Percentiles rank a stretch among this genome's conserved stretches.
phyloP scores from a whole-genome alignment of 1,139 yeast genomes.

The Hyphopichia wangnamkhiaoensis region DNA sequence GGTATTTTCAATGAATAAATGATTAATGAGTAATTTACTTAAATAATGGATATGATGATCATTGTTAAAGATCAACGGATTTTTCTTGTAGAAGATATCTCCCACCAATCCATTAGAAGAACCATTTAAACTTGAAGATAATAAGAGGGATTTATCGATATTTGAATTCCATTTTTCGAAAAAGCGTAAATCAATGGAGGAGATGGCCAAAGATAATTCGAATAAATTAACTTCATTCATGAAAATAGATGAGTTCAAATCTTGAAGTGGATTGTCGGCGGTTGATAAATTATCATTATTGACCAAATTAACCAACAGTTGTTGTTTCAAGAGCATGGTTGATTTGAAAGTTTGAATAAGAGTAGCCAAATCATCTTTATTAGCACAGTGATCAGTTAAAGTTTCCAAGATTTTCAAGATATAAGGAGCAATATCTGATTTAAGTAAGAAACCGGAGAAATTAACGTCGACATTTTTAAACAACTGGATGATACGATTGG shows the following conservation, averaged over 20 bases:
- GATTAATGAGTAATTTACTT: slow-evolving; percentile 70
- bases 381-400: slow-evolving; percentile 15
- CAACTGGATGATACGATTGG: slow-evolving; percentile 42
- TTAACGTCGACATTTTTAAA: slow-evolving; percentile 34
- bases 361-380: slow-evolving; percentile 5
- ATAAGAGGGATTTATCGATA: slow-evolving; percentile 43
- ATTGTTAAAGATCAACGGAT: slow-evolving; percentile 65
- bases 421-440: slow-evolving; percentile 42
- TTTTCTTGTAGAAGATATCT: slow-evolving; percentile 43
- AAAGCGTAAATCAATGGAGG: slow-evolving; percentile 57
- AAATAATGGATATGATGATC: slow-evolving; percentile 70
- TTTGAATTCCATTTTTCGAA: slow-evolving; percentile 75
- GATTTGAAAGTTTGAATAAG: slow-evolving; percentile 26
- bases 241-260: slow-evolving; percentile 38
- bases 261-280: slow-evolving; percentile 29
- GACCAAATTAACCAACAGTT: slow-evolving; percentile 34
- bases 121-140: slow-evolving; percentile 29
- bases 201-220: slow-evolving; percentile 56
- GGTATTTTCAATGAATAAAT: slow-evolving; percentile 56
- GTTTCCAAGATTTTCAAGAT: slow-evolving; percentile 36
- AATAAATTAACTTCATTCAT: slow-evolving; percentile 45
- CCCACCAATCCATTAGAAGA: slow-evolving; percentile 9
- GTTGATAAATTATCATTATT: slow-evolving; percentile 12
- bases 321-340: slow-evolving; percentile 37
- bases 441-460: slow-evolving; percentile 41